phyloP scores from a whole-genome alignment of 2,329 filamentous ascomycete species.

The Fusarium fujikuroi region DNA sequence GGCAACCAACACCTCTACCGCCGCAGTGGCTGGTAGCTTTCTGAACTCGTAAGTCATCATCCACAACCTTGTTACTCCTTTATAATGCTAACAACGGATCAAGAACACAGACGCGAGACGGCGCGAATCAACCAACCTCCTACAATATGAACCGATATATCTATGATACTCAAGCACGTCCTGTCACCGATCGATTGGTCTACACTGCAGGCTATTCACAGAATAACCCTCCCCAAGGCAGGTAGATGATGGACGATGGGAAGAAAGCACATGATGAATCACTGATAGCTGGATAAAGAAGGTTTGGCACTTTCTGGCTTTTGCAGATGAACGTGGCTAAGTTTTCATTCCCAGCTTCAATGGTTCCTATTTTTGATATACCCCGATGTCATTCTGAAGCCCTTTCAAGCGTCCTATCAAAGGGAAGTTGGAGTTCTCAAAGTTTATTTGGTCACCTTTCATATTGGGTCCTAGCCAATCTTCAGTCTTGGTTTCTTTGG shows the following conservation, averaged over 20 bases:
- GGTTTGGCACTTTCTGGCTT: neutral
- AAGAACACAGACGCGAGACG: neutral
- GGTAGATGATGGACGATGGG: neutral
- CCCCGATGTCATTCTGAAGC: rapidly evolving
- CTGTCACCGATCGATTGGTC: neutral
- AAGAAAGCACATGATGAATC: neutral
- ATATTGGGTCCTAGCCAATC: neutral
- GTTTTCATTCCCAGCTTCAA: neutral
- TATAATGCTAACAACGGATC: neutral
- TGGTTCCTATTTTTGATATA: neutral
- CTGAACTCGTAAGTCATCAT: neutral
- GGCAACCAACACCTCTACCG: neutral
- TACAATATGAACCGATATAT: neutral
- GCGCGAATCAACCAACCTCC: neutral
- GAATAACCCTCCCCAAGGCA: neutral
- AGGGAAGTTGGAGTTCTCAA: no score
- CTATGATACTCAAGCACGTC: neutral
- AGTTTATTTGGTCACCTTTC: neutral
- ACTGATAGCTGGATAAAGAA: neutral
- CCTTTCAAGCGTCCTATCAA: no score
- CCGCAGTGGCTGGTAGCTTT: constrained; percentile 3
- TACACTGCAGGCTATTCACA: neutral
- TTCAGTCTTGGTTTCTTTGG: neutral
- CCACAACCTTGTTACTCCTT: rapidly evolving
- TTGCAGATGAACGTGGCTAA: neutral